Base-by-base conservation (phyloP, 441 rosid genomes). In the Erodium moschatum region DNA sequence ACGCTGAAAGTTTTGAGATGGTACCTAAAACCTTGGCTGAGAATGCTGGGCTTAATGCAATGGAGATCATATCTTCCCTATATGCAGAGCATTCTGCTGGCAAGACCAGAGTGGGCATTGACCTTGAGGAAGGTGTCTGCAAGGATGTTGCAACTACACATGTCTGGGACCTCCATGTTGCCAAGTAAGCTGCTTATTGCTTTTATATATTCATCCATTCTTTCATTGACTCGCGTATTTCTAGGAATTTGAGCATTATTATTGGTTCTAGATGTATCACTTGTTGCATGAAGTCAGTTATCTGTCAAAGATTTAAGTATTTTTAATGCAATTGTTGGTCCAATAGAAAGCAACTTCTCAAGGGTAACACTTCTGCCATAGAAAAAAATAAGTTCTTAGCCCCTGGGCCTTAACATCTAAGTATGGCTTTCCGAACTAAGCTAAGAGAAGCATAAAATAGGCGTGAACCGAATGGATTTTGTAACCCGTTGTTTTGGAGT, bases 1-100 rank as follows among this genome's bases (percentile, higher is more conserved):
- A 88, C 75, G 97, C 97, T 6, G 97, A 96, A 80, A 92, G 98
- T 78, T 96, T 92, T 77, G 99, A 96, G 87, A 88, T 92, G 96
- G 86, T 96, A 60, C 97, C 99, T n/a, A 87, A 79, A 74, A 92
- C 95, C 44, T 81, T 96, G 67, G 89, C 98, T 18, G 98, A 92
- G 75, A 96, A 96, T 83, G 98, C 97, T 70, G 98, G 99, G 31
- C 92, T 96, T 40, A 88, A 92, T 79, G 87, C 98, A 15, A 87
- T 92, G 97, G 98, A 92, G 81, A 85, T 96, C 69, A 96, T 91
- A 76, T 92, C 97, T 1, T 83, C 98, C 54, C 85, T 92, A 10
- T 92, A 92, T 76, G 92, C 91, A 64, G 96, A 89, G 64, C 99
- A 92, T 78, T 92, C 97, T 16, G 84, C 93, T 73, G 99, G 98